Percentiles rank a stretch among this genome's conserved stretches.
These are phyloP conservation scores for Venturia oleaginea DNA, from an alignment of 2,329 filamentous ascomycete genomes.

Conservation along the genomic window DNA sequence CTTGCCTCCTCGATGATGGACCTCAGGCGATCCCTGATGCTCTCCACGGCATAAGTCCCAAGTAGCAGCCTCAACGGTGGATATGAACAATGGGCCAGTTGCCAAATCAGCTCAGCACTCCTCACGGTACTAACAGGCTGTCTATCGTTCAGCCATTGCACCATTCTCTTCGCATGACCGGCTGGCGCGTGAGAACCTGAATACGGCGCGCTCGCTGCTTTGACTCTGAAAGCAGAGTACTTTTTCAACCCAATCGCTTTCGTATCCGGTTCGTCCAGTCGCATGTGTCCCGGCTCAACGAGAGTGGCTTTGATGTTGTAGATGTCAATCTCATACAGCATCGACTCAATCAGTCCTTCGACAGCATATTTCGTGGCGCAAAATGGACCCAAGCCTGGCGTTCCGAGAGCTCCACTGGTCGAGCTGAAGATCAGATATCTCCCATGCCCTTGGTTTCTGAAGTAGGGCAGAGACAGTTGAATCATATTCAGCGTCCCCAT, in stretches of 20 bases:
- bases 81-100: slow-evolving; percentile 89
- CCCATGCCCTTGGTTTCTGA: slow-evolving; percentile 63
- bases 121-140: slow-evolving; percentile 91
- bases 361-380: slow-evolving; percentile 97
- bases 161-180: slow-evolving; percentile 78
- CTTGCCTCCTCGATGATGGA: slow-evolving; percentile 84
- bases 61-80: slow-evolving; percentile 80
- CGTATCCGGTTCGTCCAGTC: slow-evolving; percentile 68
- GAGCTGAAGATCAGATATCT: slow-evolving; percentile 93
- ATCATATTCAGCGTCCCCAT: slow-evolving; percentile 93
- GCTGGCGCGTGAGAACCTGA: slow-evolving; percentile 69
- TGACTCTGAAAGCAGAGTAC: slow-evolving; percentile 89
- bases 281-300: slow-evolving; percentile 81
- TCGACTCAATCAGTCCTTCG: slow-evolving; percentile 88
- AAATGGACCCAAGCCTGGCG: slow-evolving; percentile 86
- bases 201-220: slow-evolving; percentile 72
- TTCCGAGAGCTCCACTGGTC: slow-evolving; percentile 83
- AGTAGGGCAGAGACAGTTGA: slow-evolving; percentile 78
- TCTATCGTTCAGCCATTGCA: slow-evolving; percentile 87
- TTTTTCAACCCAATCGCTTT: slow-evolving; percentile 48
- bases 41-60: slow-evolving; percentile 91
- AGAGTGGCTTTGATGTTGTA: slow-evolving; percentile 93
- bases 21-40: slow-evolving; percentile 78
- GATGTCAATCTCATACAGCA: slow-evolving; percentile 87
- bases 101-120: slow-evolving; percentile 86